Base-by-base conservation (phyloP, 1,284 basidiomycete species). In the Irpex rosettiformis region DNA sequence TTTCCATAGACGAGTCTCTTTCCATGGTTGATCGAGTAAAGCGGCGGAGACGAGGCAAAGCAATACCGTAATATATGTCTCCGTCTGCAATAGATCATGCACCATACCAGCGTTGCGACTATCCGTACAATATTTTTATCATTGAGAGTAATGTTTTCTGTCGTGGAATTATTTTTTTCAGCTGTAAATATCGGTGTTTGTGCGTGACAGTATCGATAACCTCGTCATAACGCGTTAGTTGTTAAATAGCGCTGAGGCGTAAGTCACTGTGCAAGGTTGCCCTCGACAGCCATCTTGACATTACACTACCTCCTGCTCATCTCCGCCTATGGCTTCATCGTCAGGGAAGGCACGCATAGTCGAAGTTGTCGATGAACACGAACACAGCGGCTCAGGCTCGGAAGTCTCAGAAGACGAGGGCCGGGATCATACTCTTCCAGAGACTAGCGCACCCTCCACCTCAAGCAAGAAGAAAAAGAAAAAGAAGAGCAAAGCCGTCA, bases 381-480 rank as follows among this genome's bases (percentile, higher is more conserved):
- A 58, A n/a, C 58, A 58, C 10, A 48, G 56, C 37, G 70, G 66
- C 42, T 73, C 73, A 3, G 76, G 73, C 42, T 71, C 72, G 47
- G 77, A 75, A 37, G 72, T 70, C 24, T 70, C 71, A 11, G 69
- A 66, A 22, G 70, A 71, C 25, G 70, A 67, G 37, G 68, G 54
- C 28, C 66, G 55, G 67, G 53, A 64, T 62, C 40, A 68, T 52
- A 64, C 67, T 49, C 60, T 65, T 37, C 65, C 69, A 8, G 65
- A 70, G 54, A 68, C 68, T 4, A 69, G 64, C 55, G 65, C 70
- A 5, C 68, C 71, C 5, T 69, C 70, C 5, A 70, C 70, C 18
- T 64, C 68, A 52, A 82, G 80, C 70, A 89, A 86, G 73, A 90
- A 88, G 74, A 90, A 81, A 68, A 85, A 90, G 74, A 91, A 89